Percentiles rank a stretch among this genome's conserved stretches.
phyloP scores from a whole-genome alignment of 129 eudicot species.

The Pulicaria dysenterica region DNA sequence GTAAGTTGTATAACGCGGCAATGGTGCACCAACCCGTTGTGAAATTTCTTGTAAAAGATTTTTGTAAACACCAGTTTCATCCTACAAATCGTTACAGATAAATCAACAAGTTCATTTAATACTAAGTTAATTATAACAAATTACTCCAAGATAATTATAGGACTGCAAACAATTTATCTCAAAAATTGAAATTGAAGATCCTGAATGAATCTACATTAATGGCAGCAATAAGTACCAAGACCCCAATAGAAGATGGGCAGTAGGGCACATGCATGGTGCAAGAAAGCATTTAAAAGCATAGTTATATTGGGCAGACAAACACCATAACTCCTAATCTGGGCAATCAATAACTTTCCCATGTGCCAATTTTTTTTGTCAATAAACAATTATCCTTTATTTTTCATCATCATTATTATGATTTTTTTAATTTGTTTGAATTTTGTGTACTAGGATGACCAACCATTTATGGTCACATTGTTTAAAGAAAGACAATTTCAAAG shows the following conservation, averaged over 20 bases:
- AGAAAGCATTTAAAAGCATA: constrained; percentile 41
- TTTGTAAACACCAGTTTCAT: constrained; percentile 87
- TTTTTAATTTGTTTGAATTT: constrained; percentile 16
- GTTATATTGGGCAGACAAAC: constrained; percentile 45
- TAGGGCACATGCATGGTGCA: constrained; percentile 52
- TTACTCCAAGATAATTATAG: not conserved
- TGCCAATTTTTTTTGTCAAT: constrained; percentile 19
- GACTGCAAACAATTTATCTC: not conserved
- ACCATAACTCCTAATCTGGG: constrained; percentile 39
- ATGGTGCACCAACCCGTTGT: constrained; percentile 80
- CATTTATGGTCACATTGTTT: constrained; percentile 27
- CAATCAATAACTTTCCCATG: constrained; percentile 48
- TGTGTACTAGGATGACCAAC: constrained; percentile 19
- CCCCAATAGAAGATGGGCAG: constrained; percentile 36
- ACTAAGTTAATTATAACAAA: no score
- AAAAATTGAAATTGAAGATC: constrained; percentile 2
- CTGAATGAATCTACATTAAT: constrained; percentile 17
- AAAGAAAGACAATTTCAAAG: constrained; percentile 32
- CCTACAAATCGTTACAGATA: constrained; percentile 40
- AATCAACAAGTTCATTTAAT: constrained; percentile 9
- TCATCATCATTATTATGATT: not conserved
- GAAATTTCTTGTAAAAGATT: constrained; percentile 82
- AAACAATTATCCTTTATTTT: constrained; percentile 8
- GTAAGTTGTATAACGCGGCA: constrained; percentile 73
- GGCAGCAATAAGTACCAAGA: constrained; percentile 36